Evolutionary conservation across 2,329 filamentous ascomycete species (phyloP).

Genomic region (Plenodomus lindquistii): DNA sequence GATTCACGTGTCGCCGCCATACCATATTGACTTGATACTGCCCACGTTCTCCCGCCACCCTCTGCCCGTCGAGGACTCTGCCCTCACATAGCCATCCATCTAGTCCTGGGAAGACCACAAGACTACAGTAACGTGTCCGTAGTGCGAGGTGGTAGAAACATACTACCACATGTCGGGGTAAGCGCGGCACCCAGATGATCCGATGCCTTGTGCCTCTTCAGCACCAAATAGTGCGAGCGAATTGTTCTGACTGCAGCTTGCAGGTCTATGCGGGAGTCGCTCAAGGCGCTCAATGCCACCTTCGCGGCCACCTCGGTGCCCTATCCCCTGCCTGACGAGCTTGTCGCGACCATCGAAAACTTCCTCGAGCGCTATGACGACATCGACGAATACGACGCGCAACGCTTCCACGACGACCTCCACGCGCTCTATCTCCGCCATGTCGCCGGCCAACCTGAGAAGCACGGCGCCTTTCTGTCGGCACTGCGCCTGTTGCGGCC

Average conservation of each 20-base stretch:
- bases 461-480: constrained; percentile 69
- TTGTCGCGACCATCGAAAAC: constrained; percentile 63
- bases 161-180: constrained; percentile 29
- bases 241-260: constrained; percentile 8
- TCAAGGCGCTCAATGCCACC: constrained; percentile 51
- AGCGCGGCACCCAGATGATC: constrained; percentile 2
- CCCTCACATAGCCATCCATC: too few species aligned
- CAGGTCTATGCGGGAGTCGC: constrained; percentile 55
- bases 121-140: constrained; percentile 9
- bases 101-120: too few species aligned
- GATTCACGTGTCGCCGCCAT: background rate
- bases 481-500: constrained; percentile 68
- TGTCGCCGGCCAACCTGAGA: constrained; percentile 60
- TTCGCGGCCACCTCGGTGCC: constrained; percentile 48
- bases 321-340: constrained; percentile 67
- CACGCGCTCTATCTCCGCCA: constrained; percentile 67
- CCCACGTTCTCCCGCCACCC: background rate
- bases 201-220: background rate
- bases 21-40: background rate
- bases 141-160: constrained; percentile 7
- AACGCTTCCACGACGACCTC: constrained; percentile 75
- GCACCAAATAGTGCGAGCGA: background rate
- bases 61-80: constrained; percentile 1
- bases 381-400: constrained; percentile 69
- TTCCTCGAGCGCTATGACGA: constrained; percentile 71